Percentiles rank a stretch among this genome's conserved stretches.
Evolutionary conservation across 2,329 filamentous ascomycete genomes (phyloP).

Genomic region (Aspergillus spinulosporus): DNA sequence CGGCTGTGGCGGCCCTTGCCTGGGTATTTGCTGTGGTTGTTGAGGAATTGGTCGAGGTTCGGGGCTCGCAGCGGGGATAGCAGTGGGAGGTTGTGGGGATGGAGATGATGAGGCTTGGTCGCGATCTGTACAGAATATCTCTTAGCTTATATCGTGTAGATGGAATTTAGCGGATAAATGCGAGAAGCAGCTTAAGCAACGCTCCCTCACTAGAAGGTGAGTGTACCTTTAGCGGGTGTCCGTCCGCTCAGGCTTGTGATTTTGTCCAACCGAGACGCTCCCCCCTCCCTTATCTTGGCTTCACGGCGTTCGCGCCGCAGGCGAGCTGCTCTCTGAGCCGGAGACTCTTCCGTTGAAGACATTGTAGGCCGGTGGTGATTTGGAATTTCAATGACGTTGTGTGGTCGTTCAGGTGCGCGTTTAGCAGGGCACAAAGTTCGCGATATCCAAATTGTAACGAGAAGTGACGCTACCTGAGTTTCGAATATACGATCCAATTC

Average conservation of each 20-base stretch:
- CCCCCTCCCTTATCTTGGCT: constrained; percentile 61
- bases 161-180: neutral
- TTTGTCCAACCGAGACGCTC: constrained; percentile 60
- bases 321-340: constrained; percentile 55
- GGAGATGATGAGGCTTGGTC: constrained; percentile 32
- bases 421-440: neutral
- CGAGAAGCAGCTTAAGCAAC: neutral
- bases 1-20: constrained; percentile 7
- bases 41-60: constrained; percentile 12
- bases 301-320: constrained; percentile 64
- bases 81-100: constrained; percentile 26
- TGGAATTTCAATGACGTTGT: constrained; percentile 12
- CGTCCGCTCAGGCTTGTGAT: constrained; percentile 62
- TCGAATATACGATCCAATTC: neutral
- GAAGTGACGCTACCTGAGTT: too few relatives aligned
- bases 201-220: too few relatives aligned
- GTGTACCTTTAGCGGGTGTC: constrained; percentile 42
- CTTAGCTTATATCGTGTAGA: constrained; percentile 15
- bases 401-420: neutral
- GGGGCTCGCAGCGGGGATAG: constrained; percentile 16
- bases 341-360: constrained; percentile 46
- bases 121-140: constrained; percentile 21
- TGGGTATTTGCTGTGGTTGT: constrained; percentile 17
- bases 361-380: constrained; percentile 21
- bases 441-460: neutral